phyloP scores from a whole-genome alignment of 495 filamentous ascomycete genomes.

The Penicillium cataractarum region DNA sequence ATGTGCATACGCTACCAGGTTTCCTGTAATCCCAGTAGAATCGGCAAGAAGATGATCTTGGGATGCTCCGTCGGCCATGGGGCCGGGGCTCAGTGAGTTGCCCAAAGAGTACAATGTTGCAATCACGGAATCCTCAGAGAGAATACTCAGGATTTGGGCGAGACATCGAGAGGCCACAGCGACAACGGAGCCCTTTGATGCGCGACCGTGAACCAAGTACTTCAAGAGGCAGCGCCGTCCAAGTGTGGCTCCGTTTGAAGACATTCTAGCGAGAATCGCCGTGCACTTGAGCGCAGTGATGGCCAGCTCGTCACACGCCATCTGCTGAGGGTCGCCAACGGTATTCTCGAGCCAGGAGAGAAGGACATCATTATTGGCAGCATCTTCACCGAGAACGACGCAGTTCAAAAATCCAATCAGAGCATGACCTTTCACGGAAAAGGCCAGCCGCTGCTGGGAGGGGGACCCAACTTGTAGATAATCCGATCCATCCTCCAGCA shows the following conservation, averaged over 20 bases:
- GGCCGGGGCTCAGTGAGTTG: slow-evolving; percentile 79
- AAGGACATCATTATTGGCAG: slow-evolving; percentile 77
- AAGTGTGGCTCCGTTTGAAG: slow-evolving; percentile 68
- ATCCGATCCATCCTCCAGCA: slow-evolving; percentile 87
- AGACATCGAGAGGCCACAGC: slow-evolving; percentile 78
- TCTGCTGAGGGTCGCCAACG: slow-evolving; percentile 75
- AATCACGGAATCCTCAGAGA: slow-evolving; percentile 91
- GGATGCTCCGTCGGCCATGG: slow-evolving; percentile 41
- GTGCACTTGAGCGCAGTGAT: slow-evolving; percentile 77
- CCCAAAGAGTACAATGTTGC: slow-evolving; percentile 93
- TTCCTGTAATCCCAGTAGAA: slow-evolving; percentile 29
- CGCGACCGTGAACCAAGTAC: slow-evolving; percentile 77
- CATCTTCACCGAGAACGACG: slow-evolving; percentile 74
- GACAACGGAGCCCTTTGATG: slow-evolving; percentile 64
- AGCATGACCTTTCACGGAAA: slow-evolving; percentile 79
- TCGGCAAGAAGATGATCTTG: slow-evolving; percentile 35
- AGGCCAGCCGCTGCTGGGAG: slow-evolving; percentile 86
- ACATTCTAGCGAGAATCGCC: slow-evolving; percentile 75
- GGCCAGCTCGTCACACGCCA: slow-evolving; percentile 74
- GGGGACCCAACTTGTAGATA: slow-evolving; percentile 82
- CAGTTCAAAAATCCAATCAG: slow-evolving; percentile 87
- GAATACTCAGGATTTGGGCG: slow-evolving; percentile 72
- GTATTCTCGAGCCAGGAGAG: slow-evolving; percentile 85
- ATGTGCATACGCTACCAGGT: slow-evolving; percentile 52
- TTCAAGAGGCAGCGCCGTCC: slow-evolving; percentile 81